Evolutionary conservation across 1,284 basidiomycete genomes (phyloP).

Genomic region (Rhodotorula glutinis): DNA sequence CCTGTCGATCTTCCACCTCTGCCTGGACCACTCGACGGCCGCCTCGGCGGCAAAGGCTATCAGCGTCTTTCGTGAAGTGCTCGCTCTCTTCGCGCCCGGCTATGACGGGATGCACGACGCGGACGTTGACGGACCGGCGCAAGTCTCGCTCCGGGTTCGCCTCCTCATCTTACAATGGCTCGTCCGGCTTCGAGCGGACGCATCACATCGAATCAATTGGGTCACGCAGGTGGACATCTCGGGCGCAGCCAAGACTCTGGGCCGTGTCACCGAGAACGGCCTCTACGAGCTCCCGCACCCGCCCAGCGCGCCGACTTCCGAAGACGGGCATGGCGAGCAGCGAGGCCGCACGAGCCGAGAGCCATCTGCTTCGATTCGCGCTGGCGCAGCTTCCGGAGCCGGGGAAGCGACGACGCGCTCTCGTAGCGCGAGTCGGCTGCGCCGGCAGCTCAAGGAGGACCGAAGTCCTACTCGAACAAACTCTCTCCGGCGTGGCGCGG

Average conservation of each 20-base stretch:
- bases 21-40: slow-evolving; percentile 43
- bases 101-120: slow-evolving; percentile 12
- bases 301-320: not conserved
- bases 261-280: slow-evolving; percentile 36
- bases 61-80: slow-evolving; percentile 52
- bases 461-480: slow-evolving; percentile 32
- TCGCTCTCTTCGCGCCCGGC: slow-evolving; percentile 50
- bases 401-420: slow-evolving; percentile 10
- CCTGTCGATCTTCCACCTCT: slow-evolving; percentile 63
- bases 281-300: not conserved
- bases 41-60: slow-evolving; percentile 52
- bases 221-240: slow-evolving; percentile 52
- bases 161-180: slow-evolving; percentile 80
- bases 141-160: slow-evolving; percentile 55
- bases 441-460: slow-evolving; percentile 20
- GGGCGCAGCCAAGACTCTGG: slow-evolving; percentile 49
- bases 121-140: slow-evolving; percentile 16
- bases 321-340: slow-evolving; percentile 24
- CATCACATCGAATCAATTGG: slow-evolving; percentile 83
- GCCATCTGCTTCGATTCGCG: not conserved
- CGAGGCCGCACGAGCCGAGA: slow-evolving; percentile 30
- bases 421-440: slow-evolving; percentile 34
- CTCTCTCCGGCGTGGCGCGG: slow-evolving; percentile 13
- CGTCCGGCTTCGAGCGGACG: slow-evolving; percentile 82
- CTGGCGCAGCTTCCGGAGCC: no score